Evolutionary conservation across 257 asterid species (phyloP).

Genomic region (Dorcoceras hygrometricum): DNA sequence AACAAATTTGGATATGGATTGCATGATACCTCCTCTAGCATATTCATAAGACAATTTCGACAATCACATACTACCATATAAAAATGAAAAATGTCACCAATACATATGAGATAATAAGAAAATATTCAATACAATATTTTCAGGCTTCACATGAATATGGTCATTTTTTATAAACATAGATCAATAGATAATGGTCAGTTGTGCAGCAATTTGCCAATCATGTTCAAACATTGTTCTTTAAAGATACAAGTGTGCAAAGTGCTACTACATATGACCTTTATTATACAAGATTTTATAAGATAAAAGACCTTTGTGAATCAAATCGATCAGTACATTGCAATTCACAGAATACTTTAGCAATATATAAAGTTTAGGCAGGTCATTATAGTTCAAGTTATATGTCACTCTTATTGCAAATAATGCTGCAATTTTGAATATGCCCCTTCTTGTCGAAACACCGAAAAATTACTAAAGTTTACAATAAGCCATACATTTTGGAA

Average conservation of each 20-base stretch:
- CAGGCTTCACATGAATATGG: background rate
- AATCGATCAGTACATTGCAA: background rate
- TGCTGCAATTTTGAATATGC: background rate
- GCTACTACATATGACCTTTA: background rate
- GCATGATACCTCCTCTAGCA: background rate
- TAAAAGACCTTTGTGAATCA: background rate
- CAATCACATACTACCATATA: background rate
- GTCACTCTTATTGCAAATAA: background rate
- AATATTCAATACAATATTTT: background rate
- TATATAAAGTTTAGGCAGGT: background rate
- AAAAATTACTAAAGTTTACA: too few relatives aligned
- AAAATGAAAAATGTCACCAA: background rate
- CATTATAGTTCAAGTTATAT: background rate
- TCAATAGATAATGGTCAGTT: background rate
- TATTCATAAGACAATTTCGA: background rate
- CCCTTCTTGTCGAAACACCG: background rate
- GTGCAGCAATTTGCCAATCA: background rate
- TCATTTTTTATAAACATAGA: background rate
- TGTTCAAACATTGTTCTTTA: background rate
- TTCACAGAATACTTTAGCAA: background rate
- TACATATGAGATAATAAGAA: background rate
- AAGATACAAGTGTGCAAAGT: background rate
- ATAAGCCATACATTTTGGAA: background rate
- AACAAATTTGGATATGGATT: background rate
- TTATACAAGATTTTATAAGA: background rate